These are phyloP conservation scores for Xanthoconium stramineum DNA, from an alignment of 768 basidiomycete species.

Conservation along the genomic window DNA sequence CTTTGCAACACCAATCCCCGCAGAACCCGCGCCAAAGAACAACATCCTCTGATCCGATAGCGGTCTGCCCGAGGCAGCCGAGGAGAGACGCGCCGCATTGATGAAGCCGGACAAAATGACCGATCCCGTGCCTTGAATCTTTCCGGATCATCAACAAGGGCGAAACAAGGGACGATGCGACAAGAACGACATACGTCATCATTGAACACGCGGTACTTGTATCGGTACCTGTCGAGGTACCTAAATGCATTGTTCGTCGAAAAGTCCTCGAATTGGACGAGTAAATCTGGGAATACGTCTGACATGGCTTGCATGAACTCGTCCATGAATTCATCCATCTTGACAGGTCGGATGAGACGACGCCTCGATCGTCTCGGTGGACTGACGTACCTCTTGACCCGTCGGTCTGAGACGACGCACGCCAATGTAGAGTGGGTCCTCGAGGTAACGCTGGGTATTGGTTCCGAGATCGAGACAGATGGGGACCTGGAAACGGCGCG, in stretches of 20 bases:
- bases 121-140: slow-evolving; percentile 73
- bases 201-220: slow-evolving; percentile 61
- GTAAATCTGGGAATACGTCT: slow-evolving; percentile 59
- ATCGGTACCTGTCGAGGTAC: slow-evolving; percentile 62
- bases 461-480: slow-evolving; percentile 76
- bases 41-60: slow-evolving; percentile 52
- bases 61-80: slow-evolving; percentile 39
- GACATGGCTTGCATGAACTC: slow-evolving; percentile 71
- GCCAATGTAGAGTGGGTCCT: slow-evolving; percentile 77
- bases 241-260: slow-evolving; percentile 77
- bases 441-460: slow-evolving; percentile 61
- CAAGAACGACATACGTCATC: slow-evolving; percentile 54
- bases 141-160: background rate
- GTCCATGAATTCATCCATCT: slow-evolving; percentile 75
- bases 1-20: slow-evolving; percentile 54
- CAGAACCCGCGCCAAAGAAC: slow-evolving; percentile 55
- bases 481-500: slow-evolving; percentile 39
- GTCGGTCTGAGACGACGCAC: slow-evolving; percentile 53
- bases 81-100: slow-evolving; percentile 64
- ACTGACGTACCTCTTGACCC: slow-evolving; percentile 37
- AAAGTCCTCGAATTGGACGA: slow-evolving; percentile 79
- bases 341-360: background rate
- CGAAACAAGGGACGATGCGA: background rate
- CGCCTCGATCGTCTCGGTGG: background rate
- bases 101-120: slow-evolving; percentile 75